phyloP scores from a whole-genome alignment of 116 monocot species.

The Zostera marina region DNA sequence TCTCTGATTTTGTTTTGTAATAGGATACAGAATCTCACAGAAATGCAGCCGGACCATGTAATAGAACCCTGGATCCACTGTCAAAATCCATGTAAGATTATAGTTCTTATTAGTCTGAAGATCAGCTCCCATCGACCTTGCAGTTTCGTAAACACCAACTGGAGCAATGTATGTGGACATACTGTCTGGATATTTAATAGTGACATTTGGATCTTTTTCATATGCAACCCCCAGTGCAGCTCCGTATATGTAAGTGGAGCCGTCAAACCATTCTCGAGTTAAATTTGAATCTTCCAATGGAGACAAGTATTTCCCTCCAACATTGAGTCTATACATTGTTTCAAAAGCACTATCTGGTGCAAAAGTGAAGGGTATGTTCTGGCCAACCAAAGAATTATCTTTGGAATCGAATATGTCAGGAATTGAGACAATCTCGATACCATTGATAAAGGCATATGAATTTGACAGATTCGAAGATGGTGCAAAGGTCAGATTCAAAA shows the following conservation, averaged over 20 bases:
- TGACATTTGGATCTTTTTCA: constrained; percentile 29
- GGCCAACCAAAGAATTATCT: not conserved
- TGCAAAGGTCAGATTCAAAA: constrained; percentile 9
- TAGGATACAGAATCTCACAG: constrained; percentile 43
- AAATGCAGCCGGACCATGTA: constrained; percentile 60
- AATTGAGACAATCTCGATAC: constrained; percentile 53
- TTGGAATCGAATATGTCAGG: constrained; percentile 13
- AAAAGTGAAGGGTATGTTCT: not conserved
- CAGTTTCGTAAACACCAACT: constrained; percentile 30
- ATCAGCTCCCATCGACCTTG: constrained; percentile 44
- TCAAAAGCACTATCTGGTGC: not conserved
- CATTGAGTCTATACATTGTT: constrained; percentile 3
- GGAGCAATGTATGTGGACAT: constrained; percentile 33
- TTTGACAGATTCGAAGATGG: constrained; percentile 9
- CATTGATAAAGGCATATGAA: constrained; percentile 55
- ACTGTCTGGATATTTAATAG: constrained; percentile 21
- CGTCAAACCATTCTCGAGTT: constrained; percentile 44
- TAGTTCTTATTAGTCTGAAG: constrained; percentile 16
- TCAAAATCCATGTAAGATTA: constrained; percentile 49
- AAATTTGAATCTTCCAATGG: constrained; percentile 25
- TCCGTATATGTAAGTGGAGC: constrained; percentile 29
- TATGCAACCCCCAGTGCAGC: constrained; percentile 34
- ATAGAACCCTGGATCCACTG: constrained; percentile 43
- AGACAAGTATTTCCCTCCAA: constrained; percentile 12
- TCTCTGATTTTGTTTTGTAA: constrained; percentile 33